A percentile compares a stretch with the other conserved stretches of the same genome.
phyloP scores from a whole-genome alignment of 2,329 filamentous ascomycete species.

The Botrytis byssoidea region DNA sequence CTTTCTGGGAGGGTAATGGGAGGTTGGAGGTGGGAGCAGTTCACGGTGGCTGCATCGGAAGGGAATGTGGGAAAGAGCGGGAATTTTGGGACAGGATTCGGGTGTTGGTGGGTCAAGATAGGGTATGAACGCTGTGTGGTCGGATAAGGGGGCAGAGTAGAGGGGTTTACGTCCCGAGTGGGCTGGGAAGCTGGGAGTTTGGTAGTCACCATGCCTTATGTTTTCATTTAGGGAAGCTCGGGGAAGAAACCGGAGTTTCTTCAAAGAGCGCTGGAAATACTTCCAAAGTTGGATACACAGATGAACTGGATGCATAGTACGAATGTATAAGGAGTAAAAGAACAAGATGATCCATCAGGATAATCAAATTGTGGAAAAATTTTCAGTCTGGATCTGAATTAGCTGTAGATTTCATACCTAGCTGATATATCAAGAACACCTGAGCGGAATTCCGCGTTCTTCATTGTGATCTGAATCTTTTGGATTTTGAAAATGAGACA shows the following conservation, averaged over 20 bases:
- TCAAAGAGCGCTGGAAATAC: not conserved
- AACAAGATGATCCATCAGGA: too few species aligned
- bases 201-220: too few species aligned
- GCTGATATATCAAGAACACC: not conserved
- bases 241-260: not conserved
- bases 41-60: not conserved
- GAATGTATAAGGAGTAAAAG: accelerated
- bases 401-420: not conserved
- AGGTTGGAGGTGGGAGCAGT: not conserved
- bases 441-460: not conserved
- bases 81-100: not conserved
- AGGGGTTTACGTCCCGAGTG: not conserved
- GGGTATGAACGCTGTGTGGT: not conserved
- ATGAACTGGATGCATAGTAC: not conserved
- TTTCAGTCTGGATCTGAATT: not conserved
- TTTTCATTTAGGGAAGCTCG: too few species aligned
- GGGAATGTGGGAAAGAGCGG: not conserved
- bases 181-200: not conserved
- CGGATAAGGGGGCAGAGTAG: not conserved
- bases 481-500: not conserved
- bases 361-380: too few species aligned
- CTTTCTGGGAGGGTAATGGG: not conserved
- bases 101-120: not conserved
- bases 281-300: not conserved
- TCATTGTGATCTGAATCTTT: not conserved